Base-by-base conservation (phyloP, 768 basidiomycete species). In the Boletus tomentosulus region DNA sequence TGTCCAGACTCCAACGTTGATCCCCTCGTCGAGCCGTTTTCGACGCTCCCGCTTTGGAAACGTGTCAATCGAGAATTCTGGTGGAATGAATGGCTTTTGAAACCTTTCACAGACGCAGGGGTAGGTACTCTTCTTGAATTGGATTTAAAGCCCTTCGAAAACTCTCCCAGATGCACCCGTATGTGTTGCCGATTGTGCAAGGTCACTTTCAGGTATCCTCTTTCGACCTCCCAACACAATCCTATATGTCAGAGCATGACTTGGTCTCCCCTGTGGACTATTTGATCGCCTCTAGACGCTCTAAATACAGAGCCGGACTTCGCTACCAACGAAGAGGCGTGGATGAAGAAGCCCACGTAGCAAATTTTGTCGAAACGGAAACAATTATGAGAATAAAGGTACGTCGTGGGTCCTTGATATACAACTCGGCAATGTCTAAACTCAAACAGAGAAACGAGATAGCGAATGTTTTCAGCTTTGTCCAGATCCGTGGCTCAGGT, bases 301-400 rank as follows among this genome's bases (percentile, higher is more conserved):
- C 92, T 41, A 80, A 87, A 58, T 85, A 98, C 67, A 82, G 97
- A 43, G 92, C 95, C 6, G 97, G 97, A 1, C 74, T 98, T 60
- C 78, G 97, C 42, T 99, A 96, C 71, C 97, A 98, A 69, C 81
- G 97, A 41, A 78, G 97, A 62, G 97, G 97, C 2, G 83, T 98
- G 49, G 95, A 98, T 62, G 92, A 95, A 57, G 86, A 90, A 54
- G 92, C 93, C 6, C 81, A 91, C 65, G 95, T 94, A 4, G 95
- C 93, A 1, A 98, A 98, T 71, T 94, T 98, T 65, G 93, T 98
- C 2, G 92, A 98, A 71, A 93, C 92, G 0, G 95, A 98, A 73
- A 87, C 90, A 3, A 85, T 96, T 49, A 83, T 91, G 76, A 78
- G 85, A 41, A 81, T 95, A 11, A 81, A 88, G 77, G 93, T 92